phyloP scores from a whole-genome alignment of 2,329 filamentous ascomycete genomes.

The Calonectria honghensis region DNA sequence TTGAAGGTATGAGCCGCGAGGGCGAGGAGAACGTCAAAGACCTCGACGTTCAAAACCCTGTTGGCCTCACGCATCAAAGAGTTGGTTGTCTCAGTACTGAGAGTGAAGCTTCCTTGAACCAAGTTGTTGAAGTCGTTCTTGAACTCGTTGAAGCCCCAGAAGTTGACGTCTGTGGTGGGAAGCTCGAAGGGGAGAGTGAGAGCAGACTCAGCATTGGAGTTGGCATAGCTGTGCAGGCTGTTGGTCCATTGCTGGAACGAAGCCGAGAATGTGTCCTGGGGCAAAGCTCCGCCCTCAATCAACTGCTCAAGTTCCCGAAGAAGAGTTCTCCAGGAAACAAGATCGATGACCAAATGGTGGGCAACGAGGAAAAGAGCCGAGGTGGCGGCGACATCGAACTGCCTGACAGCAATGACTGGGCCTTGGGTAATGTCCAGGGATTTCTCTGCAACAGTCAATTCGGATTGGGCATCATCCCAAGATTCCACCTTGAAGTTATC shows the following conservation, averaged over 20 bases:
- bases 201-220: constrained; percentile 2
- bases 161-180: neutral
- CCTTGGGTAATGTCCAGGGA: constrained; percentile 34
- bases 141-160: constrained; percentile 5
- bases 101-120: constrained; percentile 10
- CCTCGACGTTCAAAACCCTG: constrained; percentile 9
- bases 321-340: constrained; percentile 68
- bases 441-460: constrained; percentile 39
- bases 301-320: constrained; percentile 57
- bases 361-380: constrained; percentile 59
- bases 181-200: constrained; percentile 9
- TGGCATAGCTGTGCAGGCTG: constrained; percentile 59
- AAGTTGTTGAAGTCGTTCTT: constrained; percentile 18
- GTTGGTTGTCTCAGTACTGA: neutral
- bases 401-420: constrained; percentile 40
- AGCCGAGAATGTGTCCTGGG: constrained; percentile 45
- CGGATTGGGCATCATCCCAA: neutral
- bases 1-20: constrained; percentile 50
- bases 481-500: constrained; percentile 13
- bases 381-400: constrained; percentile 39
- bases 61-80: constrained; percentile 2
- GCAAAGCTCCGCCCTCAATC: neutral
- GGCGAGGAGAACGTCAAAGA: constrained; percentile 51
- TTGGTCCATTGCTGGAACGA: constrained; percentile 41
- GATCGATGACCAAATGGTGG: constrained; percentile 65